phyloP scores from a whole-genome alignment of 148 eudicot genomes.

The Camellia japonica region DNA sequence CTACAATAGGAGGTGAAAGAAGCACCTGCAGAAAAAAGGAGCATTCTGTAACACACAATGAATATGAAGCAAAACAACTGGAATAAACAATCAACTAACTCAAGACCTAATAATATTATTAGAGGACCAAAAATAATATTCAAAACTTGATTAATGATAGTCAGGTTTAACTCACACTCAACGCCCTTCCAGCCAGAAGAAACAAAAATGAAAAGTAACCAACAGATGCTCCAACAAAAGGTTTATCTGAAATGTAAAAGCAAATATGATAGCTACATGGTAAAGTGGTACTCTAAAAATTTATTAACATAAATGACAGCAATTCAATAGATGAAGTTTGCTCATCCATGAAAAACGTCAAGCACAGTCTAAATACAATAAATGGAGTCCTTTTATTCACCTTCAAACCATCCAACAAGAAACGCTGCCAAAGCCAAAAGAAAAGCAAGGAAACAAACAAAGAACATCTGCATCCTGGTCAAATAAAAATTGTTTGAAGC shows the following conservation, averaged over 20 bases:
- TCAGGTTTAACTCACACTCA: slow-evolving; percentile 63
- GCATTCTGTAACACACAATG: slow-evolving; percentile 8
- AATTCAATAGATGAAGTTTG: slow-evolving; percentile 3
- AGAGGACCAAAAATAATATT: slow-evolving; percentile 5
- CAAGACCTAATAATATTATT: neutral
- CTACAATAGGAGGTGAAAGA: slow-evolving; percentile 99
- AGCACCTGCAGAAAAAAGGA: slow-evolving; percentile 59
- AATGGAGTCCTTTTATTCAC: slow-evolving; percentile 32
- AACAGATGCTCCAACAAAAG: slow-evolving; percentile 94
- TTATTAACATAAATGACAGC: neutral
- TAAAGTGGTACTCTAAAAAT: neutral
- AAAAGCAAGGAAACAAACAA: slow-evolving; percentile 92
- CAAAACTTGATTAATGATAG: slow-evolving; percentile 4
- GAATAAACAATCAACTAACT: neutral
- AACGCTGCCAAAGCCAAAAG: slow-evolving; percentile 94
- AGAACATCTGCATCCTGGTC: slow-evolving; percentile 83
- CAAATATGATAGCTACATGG: slow-evolving; percentile 2
- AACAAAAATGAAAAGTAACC: slow-evolving; percentile 94
- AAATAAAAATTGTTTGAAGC: slow-evolving; percentile 96
- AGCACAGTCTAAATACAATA: neutral
- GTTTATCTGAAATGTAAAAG: slow-evolving; percentile 51
- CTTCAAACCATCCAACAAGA: slow-evolving; percentile 80
- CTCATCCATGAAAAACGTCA: slow-evolving; percentile 1
- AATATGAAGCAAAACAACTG: slow-evolving; percentile 8
- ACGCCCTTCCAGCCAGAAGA: slow-evolving; percentile 93